Conservation (phyloP, 495 filamentous ascomycete genomes). For the Achaetomiella virescens region DNA sequence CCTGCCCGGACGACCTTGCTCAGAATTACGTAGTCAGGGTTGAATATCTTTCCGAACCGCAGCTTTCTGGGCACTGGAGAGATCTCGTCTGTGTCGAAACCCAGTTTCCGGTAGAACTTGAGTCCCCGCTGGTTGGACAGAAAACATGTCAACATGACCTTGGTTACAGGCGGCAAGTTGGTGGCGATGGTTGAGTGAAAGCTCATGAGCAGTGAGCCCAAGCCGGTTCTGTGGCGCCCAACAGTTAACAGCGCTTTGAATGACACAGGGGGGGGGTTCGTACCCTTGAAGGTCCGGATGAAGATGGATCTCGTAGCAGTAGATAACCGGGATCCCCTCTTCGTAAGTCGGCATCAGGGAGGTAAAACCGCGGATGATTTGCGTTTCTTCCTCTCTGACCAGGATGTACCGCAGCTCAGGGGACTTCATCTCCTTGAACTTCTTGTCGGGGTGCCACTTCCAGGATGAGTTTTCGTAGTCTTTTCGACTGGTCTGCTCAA, state of each 20-base stretch:
- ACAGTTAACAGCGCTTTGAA: neutral
- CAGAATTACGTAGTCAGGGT: slow-evolving; percentile 65
- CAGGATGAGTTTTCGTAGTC: slow-evolving; percentile 58
- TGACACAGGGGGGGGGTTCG: neutral
- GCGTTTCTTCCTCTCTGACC: slow-evolving; percentile 35
- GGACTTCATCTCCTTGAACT: slow-evolving; percentile 69
- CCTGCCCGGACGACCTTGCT: slow-evolving; percentile 47
- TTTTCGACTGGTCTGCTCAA: slow-evolving; percentile 59
- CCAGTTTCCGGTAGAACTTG: slow-evolving; percentile 61
- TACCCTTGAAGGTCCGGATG: slow-evolving; percentile 46
- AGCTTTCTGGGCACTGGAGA: slow-evolving; percentile 57
- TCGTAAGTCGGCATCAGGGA: slow-evolving; percentile 84
- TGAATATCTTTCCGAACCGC: slow-evolving; percentile 57
- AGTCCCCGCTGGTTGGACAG: slow-evolving; percentile 54
- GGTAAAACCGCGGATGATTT: slow-evolving; percentile 55
- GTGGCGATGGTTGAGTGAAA: slow-evolving; percentile 37
- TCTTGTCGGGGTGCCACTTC: slow-evolving; percentile 67
- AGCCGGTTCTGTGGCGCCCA: slow-evolving; percentile 35
- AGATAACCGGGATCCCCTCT: slow-evolving; percentile 65
- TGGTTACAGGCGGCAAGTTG: slow-evolving; percentile 50
- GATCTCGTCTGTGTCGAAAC: slow-evolving; percentile 61
- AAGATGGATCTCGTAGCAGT: slow-evolving; percentile 87
- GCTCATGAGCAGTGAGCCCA: slow-evolving; percentile 40
- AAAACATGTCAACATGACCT: slow-evolving; percentile 84
- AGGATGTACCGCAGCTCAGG: slow-evolving; percentile 63